Conservation (phyloP, 192 early-diverging fungal species). For the Chytriomyces hyalinus region DNA sequence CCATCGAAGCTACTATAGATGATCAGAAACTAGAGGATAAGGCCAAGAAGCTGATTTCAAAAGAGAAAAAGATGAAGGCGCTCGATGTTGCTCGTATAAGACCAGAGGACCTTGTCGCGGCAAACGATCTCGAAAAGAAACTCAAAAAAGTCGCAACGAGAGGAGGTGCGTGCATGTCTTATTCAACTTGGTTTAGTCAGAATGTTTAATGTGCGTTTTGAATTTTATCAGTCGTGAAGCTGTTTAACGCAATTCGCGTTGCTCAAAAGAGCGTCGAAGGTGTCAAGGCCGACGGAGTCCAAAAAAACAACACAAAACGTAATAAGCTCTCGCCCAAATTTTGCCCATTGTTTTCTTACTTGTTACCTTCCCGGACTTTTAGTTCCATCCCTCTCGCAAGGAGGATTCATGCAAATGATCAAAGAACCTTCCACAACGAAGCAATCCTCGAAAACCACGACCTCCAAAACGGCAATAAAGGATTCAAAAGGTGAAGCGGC, state of each 20-base stretch:
- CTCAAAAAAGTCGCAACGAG: slow-evolving; percentile 88
- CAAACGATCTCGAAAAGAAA: slow-evolving; percentile 86
- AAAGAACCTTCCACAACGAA: slow-evolving; percentile 21
- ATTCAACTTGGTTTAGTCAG: slow-evolving; percentile 4
- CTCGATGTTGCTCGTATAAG: slow-evolving; percentile 71
- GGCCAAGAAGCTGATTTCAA: slow-evolving; percentile 75
- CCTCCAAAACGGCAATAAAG: neutral
- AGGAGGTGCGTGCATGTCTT: slow-evolving; percentile 67
- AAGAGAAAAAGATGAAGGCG: slow-evolving; percentile 71
- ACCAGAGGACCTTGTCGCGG: slow-evolving; percentile 67
- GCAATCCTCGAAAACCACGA: neutral
- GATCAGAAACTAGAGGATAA: slow-evolving; percentile 83
- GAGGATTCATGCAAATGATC: slow-evolving; percentile 31
- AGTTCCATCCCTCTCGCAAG: slow-evolving; percentile 16
- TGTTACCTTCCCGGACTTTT: neutral
- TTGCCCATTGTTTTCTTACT: neutral
- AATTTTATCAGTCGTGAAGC: slow-evolving; percentile 73
- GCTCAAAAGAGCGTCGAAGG: slow-evolving; percentile 83
- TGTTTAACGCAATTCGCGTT: slow-evolving; percentile 92
- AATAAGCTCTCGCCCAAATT: neutral
- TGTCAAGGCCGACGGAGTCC: slow-evolving; percentile 58
- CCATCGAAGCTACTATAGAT: slow-evolving; percentile 79
- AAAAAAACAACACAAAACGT: slow-evolving; percentile 40
- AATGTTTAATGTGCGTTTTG: slow-evolving; percentile 19
- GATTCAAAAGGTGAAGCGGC: slow-evolving; percentile 13